Conservation (phyloP, 2,329 filamentous ascomycete genomes). For the Diaporthe nobilis region DNA sequence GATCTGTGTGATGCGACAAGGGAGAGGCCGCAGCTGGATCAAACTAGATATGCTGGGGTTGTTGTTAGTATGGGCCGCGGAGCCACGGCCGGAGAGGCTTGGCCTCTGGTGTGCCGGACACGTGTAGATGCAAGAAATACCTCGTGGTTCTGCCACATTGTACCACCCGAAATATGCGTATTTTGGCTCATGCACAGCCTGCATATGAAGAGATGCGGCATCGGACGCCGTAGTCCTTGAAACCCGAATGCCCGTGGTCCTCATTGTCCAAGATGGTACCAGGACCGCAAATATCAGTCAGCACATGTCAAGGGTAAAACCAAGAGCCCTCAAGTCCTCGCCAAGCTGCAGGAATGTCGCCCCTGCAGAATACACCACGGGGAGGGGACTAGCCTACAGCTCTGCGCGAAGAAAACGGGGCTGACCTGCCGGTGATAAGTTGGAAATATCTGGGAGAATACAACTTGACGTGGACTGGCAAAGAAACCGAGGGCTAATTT, state of each 20-base stretch:
- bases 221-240: neutral
- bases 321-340: neutral
- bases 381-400: neutral
- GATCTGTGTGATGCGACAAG: conserved; percentile 1
- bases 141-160: conserved; percentile 4
- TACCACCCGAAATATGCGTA: neutral
- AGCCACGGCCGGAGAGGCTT: neutral
- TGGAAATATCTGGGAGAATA: no score
- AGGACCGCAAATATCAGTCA: neutral
- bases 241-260: neutral
- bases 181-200: neutral
- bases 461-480: no score
- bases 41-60: neutral
- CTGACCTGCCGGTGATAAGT: neutral
- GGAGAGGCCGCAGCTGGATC: conserved; percentile 10
- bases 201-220: neutral
- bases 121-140: conserved; percentile 1
- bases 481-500: no score
- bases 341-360: conserved; percentile 26
- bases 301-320: neutral
- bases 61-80: neutral
- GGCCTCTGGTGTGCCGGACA: neutral
- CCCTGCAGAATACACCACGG: conserved; percentile 10
- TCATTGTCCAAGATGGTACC: neutral
- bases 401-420: neutral